Evolutionary conservation across 805 yeast species (phyloP).

Genomic region (Torulaspora microellipsoides): DNA sequence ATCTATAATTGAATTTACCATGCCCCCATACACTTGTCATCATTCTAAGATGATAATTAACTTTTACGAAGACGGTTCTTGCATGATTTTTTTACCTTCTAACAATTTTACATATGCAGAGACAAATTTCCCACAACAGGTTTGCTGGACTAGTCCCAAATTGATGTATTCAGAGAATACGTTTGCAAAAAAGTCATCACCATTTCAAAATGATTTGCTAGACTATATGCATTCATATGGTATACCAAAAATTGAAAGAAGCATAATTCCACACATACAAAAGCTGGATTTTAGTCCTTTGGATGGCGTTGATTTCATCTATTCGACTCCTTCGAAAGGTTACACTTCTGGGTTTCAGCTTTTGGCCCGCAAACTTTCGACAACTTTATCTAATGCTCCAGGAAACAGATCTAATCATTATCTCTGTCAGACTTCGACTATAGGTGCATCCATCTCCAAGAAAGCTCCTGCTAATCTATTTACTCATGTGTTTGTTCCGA

Average conservation of each 20-base stretch:
- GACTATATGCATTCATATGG: constrained; percentile 45
- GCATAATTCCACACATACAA: constrained; percentile 31
- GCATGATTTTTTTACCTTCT: constrained; percentile 54
- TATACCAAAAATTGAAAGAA: constrained; percentile 23
- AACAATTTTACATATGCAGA: constrained; percentile 55
- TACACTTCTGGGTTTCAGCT: constrained; percentile 26
- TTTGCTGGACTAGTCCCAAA: constrained; percentile 59
- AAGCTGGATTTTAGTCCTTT: constrained; percentile 44
- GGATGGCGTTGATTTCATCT: constrained; percentile 46
- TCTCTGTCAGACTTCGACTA: constrained; percentile 36
- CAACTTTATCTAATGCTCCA: background rate
- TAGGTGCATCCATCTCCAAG: constrained; percentile 23
- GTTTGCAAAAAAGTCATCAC: constrained; percentile 1
- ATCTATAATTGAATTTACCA: constrained; percentile 29
- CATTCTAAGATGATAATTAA: constrained; percentile 69
- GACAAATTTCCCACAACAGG: constrained; percentile 55
- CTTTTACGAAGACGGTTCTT: constrained; percentile 41
- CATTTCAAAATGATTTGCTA: constrained; percentile 44
- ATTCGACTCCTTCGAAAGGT: constrained; percentile 49
- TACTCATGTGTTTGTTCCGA: constrained; percentile 26
- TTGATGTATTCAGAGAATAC: constrained; percentile 15
- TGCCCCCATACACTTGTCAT: constrained; percentile 46
- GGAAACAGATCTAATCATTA: constrained; percentile 16
- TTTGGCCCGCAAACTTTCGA: constrained; percentile 22
- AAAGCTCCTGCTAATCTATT: constrained; percentile 18